Evolutionary conservation across 2,329 filamentous ascomycete species (phyloP), one percentile per base, ranked within the genome.

Genomic region (Conoideocrella luteorostrata): DNA sequence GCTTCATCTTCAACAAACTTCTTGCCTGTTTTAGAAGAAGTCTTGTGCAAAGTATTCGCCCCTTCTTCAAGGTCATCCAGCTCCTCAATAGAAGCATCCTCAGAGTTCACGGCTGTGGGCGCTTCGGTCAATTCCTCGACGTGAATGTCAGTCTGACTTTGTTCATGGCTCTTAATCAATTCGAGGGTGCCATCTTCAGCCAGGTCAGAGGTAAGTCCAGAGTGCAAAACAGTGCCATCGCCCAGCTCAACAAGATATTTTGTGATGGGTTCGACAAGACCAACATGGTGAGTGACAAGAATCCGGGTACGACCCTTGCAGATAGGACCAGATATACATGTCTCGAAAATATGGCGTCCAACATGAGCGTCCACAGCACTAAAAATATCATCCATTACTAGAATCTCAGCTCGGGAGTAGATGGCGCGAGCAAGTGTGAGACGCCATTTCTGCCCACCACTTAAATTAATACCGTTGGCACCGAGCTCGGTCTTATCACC

Each of bases 341-440:
- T 75, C 50, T 90, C 84, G 51, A 86, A 88, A 39, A 91, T 82
- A 54, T 88, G 84, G 22, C 84, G 77, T 13, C 86, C 87, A 23
- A 89, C 86, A 55, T 90, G 85, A 3, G 86, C 83, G 60, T 94
- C 88, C 7, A 93, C 79, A 9, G 87, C 82, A 56, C 83, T 88
- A 60, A 94, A 90, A 32, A 91, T 86, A 56, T 94, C 88, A 59
- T 94, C 88, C 54, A 93, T 71, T 15, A 93, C 69, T 5, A 94
- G 68, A 49, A 89, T 82, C 0, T 84, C 82, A 1, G 85, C 86
- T 12, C 86, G 74, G 2, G 86, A 90, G 61, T 93, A 93, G 15
- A 93, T 70, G 1, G 87, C 86, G 37, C 88, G 73, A 2, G 87
- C 88, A 52, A 94, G 80, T 0, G 85, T 87, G 24, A 93, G 75